phyloP scores from a whole-genome alignment of 2,329 filamentous ascomycete species.

The Aureobasidium uvarum region DNA sequence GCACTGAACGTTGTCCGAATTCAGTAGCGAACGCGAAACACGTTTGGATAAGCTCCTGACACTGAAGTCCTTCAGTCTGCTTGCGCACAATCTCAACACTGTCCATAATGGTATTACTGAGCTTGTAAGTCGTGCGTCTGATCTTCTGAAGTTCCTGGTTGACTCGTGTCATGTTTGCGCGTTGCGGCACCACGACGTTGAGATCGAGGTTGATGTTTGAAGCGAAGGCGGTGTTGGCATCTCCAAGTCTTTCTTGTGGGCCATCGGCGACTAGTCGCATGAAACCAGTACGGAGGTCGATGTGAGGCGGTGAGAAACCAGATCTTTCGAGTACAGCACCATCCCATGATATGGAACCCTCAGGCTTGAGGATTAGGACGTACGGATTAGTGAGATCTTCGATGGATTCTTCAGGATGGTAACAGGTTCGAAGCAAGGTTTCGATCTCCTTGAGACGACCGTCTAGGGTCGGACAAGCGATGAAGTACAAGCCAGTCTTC shows the following conservation, averaged over 20 bases:
- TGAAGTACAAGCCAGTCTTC: conserved; percentile 66
- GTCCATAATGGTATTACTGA: conserved; percentile 98
- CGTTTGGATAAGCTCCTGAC: conserved; percentile 93
- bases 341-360: conserved; percentile 75
- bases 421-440: conserved; percentile 76
- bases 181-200: conserved; percentile 84
- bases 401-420: conserved; percentile 64
- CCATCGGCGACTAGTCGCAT: conserved; percentile 86
- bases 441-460: conserved; percentile 78
- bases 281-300: conserved; percentile 83
- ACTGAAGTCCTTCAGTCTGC: conserved; percentile 79
- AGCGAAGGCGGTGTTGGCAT: conserved; percentile 76
- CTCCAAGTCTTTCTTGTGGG: conserved; percentile 72
- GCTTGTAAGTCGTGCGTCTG: conserved; percentile 90
- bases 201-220: conserved; percentile 80
- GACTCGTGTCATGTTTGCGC: conserved; percentile 90
- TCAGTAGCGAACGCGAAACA: conserved; percentile 99
- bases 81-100: conserved; percentile 89
- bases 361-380: conserved; percentile 78
- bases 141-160: conserved; percentile 90
- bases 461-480: conserved; percentile 77
- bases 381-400: conserved; percentile 81
- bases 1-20: conserved; percentile 89
- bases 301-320: conserved; percentile 70
- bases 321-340: conserved; percentile 68